Evolutionary conservation across 129 eudicot genomes (phyloP).

Genomic region (Chrysanthemum seticuspe): DNA sequence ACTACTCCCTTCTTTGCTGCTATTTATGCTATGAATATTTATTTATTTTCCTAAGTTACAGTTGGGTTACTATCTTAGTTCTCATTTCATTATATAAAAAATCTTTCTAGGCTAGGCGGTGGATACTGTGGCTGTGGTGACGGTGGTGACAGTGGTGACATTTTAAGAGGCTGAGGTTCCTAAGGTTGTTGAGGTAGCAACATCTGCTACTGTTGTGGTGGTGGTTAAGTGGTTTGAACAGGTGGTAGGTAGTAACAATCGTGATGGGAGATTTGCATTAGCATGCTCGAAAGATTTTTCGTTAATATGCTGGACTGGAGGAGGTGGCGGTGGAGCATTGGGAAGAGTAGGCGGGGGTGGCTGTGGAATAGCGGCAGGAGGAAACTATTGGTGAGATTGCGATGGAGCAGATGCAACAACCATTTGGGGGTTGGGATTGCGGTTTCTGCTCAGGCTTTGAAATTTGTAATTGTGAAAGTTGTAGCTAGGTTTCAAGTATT

Average conservation of each 20-base stretch:
- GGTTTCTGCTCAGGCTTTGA: conserved; percentile 51
- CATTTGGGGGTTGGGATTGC: not conserved
- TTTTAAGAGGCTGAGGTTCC: conserved; percentile 26
- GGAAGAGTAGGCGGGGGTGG: conserved; percentile 38
- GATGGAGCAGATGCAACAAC: conserved; percentile 30
- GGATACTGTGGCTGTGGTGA: conserved; percentile 64
- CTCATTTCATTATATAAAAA: no score
- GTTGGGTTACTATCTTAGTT: no score
- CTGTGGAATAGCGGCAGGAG: conserved; percentile 27
- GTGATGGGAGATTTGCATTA: conserved; percentile 35
- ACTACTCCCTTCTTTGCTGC: no score
- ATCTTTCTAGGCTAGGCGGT: conserved; percentile 7
- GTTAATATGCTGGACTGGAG: conserved; percentile 29
- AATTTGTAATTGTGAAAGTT: conserved; percentile 58
- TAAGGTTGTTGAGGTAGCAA: conserved; percentile 30
- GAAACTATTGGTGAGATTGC: conserved; percentile 48
- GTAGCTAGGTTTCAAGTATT: conserved; percentile 65
- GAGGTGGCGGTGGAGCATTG: conserved; percentile 54
- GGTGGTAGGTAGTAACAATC: conserved; percentile 65
- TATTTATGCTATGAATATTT: no score
- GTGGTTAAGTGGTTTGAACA: conserved; percentile 54
- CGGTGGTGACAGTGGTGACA: conserved; percentile 38
- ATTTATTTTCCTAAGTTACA: no score
- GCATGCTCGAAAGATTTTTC: conserved; percentile 42
- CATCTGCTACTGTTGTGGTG: conserved; percentile 42